A percentile compares a stretch with the other conserved stretches of the same genome.
Evolutionary conservation across 225 moss, liverwort and hornwort species (phyloP).

Genomic region (Rhytidiadelphus loreus): DNA sequence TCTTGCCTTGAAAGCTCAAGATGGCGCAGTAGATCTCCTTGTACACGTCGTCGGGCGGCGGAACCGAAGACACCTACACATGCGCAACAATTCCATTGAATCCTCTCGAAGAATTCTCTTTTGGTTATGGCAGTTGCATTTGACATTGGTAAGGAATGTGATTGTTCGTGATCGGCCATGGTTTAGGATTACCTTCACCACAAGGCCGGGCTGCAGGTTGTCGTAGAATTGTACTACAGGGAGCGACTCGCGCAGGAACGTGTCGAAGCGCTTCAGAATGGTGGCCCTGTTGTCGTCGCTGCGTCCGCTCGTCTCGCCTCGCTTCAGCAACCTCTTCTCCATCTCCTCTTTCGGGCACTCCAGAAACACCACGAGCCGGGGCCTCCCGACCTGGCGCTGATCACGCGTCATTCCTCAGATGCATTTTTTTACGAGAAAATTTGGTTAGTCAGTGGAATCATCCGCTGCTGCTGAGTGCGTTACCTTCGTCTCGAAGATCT

Average conservation of each 20-base stretch:
- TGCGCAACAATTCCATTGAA: neutral
- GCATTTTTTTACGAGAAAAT: neutral
- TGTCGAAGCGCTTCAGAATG: constrained; percentile 76
- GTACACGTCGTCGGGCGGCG: constrained; percentile 51
- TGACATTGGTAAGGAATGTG: neutral
- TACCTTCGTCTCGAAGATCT: constrained; percentile 69
- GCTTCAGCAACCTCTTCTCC: constrained; percentile 61
- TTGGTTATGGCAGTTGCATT: neutral
- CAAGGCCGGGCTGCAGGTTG: constrained; percentile 25
- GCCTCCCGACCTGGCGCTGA: constrained; percentile 42
- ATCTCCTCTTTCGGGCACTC: constrained; percentile 75
- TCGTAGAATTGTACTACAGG: constrained; percentile 62
- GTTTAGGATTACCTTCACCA: constrained; percentile 33
- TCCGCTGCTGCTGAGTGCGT: neutral
- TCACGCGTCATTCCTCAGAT: neutral
- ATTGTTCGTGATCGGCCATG: neutral
- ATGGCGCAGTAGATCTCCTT: constrained; percentile 31
- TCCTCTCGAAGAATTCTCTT: neutral
- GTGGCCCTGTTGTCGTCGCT: constrained; percentile 64
- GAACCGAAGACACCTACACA: constrained; percentile 59
- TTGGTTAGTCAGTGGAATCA: neutral
- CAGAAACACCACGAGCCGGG: constrained; percentile 61
- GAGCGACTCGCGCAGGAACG: constrained; percentile 59
- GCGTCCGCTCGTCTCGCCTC: constrained; percentile 77
- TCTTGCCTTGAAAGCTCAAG: neutral